A percentile compares a stretch with the other conserved stretches of the same genome.
Conservation (phyloP, 2,329 filamentous ascomycete genomes). For the Xylariales sp. region DNA sequence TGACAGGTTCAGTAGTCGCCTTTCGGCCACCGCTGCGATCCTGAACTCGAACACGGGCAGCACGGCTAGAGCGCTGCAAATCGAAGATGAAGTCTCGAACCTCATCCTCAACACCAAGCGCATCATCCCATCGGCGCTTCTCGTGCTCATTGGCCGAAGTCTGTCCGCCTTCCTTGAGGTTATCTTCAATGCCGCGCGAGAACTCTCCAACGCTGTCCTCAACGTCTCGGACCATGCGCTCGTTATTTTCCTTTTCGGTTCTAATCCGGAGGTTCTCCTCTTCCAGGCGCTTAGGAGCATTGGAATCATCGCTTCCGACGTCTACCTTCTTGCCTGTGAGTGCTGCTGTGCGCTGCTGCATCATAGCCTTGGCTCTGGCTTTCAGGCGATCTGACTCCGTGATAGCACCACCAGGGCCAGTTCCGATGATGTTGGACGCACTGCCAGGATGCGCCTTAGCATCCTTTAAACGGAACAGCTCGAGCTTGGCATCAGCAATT, state of each 20-base stretch:
- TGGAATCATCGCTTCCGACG: conserved; percentile 63
- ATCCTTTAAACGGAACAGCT: conserved; percentile 90
- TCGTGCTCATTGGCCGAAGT: conserved; percentile 83
- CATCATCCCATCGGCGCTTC: conserved; percentile 91
- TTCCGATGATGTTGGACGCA: conserved; percentile 78
- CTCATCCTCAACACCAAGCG: conserved; percentile 90
- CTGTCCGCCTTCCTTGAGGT: conserved; percentile 73
- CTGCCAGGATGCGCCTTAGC: conserved; percentile 85
- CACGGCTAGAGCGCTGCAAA: conserved; percentile 78
- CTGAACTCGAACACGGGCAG: conserved; percentile 61
- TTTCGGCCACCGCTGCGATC: conserved; percentile 44
- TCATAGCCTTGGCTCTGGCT: conserved; percentile 93
- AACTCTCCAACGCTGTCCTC: conserved; percentile 95
- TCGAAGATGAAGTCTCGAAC: conserved; percentile 98
- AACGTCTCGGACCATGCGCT: conserved; percentile 93
- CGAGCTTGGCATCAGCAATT: conserved; percentile 85
- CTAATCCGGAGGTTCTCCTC: conserved; percentile 78
- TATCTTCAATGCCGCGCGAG: conserved; percentile 77
- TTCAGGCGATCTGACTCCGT: conserved; percentile 94
- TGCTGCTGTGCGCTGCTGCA: conserved; percentile 94
- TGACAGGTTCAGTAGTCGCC: conserved; percentile 38
- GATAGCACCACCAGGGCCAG: conserved; percentile 82
- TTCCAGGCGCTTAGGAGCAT: conserved; percentile 79
- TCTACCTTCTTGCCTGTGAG: conserved; percentile 80
- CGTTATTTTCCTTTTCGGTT: conserved; percentile 87